Evolutionary conservation across 352 stramenopile genomes (phyloP), one percentile per base, ranked within the genome.

Genomic region (Elongisporangium undulatum): DNA sequence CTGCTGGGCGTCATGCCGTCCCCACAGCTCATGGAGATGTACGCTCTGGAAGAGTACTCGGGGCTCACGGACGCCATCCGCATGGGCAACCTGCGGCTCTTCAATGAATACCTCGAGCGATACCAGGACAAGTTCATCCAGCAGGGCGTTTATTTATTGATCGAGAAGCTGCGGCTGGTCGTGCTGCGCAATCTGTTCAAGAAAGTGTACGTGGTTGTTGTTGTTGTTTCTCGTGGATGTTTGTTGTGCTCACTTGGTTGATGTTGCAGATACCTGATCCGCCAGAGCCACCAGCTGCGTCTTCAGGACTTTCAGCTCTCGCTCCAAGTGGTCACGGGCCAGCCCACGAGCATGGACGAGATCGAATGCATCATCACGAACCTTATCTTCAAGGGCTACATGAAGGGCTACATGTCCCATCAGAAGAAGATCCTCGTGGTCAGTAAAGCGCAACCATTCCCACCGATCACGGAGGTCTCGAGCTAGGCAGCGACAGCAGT

Each of bases 321-420:
- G 34, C 78, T 98, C 29, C 82, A 89, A 34, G 86, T 87, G 68
- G 70, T 97, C 50, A 90, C 87, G 0, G 91, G 91, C 45, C 73
- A 90, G 24, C 64, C 76, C 0, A 97, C 96, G 56, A 92, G 98
- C 66, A 90, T 98, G 72, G 92, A 98, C 66, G 94, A 98, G 77
- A 90, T 99, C 51, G 96, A 99, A 77, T 99, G 96, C 59, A 90
- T 98, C 55, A 71, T 99, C 38, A 92, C 94, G 24, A 99, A 99
- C 74, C 79, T 99, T 41, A 99, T 99, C 68, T 98, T 96, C 71
- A 97, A 97, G 62, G 90, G 94, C 34, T 97, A 97, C 69, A 84
- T 99, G 66, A 96, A 97, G 56, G 96, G 96, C 16, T 99, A 99
- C 80, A 96, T 99, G 72, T 98, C 91, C 55, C 95, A 99, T 76